These are phyloP conservation scores for Collariella sp. DNA, from an alignment of 495 filamentous ascomycete species.

Conservation along the genomic window DNA sequence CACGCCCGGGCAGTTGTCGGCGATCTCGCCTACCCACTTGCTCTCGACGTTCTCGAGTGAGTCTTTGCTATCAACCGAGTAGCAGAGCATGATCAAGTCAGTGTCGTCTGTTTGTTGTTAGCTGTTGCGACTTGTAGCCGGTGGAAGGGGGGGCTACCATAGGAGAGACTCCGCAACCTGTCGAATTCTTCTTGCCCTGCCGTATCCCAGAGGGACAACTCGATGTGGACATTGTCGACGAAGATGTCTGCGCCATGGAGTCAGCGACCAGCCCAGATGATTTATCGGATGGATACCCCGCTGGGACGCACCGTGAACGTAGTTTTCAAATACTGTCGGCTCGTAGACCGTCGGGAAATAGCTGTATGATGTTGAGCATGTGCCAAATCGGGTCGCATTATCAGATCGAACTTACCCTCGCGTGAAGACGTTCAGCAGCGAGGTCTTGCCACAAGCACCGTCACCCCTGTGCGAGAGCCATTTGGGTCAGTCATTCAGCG, in stretches of 20 bases:
- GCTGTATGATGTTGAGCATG: conserved; percentile 34
- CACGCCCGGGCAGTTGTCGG: conserved; percentile 91
- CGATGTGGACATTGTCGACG: conserved; percentile 92
- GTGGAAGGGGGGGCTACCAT: conserved; percentile 42
- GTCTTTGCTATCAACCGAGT: conserved; percentile 89
- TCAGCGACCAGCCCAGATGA: conserved; percentile 1
- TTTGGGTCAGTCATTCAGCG: conserved; percentile 22
- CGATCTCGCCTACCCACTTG: conserved; percentile 97
- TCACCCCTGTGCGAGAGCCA: conserved; percentile 60
- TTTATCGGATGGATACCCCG: neutral
- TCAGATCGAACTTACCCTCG: conserved; percentile 59
- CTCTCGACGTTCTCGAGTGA: conserved; percentile 96
- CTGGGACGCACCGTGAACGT: conserved; percentile 74
- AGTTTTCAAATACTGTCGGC: conserved; percentile 98
- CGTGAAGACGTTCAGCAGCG: conserved; percentile 94
- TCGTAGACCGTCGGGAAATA: conserved; percentile 99
- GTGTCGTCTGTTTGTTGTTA: conserved; percentile 55
- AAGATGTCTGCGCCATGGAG: conserved; percentile 65
- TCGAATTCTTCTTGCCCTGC: conserved; percentile 99
- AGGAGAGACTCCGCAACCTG: conserved; percentile 85
- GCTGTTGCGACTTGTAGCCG: neutral
- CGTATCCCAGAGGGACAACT: conserved; percentile 96
- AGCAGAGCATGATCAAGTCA: conserved; percentile 97
- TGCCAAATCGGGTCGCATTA: neutral
- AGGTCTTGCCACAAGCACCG: conserved; percentile 97